phyloP scores from a whole-genome alignment of 2,329 filamentous ascomycete genomes.

The Exophiala xenobiotica region DNA sequence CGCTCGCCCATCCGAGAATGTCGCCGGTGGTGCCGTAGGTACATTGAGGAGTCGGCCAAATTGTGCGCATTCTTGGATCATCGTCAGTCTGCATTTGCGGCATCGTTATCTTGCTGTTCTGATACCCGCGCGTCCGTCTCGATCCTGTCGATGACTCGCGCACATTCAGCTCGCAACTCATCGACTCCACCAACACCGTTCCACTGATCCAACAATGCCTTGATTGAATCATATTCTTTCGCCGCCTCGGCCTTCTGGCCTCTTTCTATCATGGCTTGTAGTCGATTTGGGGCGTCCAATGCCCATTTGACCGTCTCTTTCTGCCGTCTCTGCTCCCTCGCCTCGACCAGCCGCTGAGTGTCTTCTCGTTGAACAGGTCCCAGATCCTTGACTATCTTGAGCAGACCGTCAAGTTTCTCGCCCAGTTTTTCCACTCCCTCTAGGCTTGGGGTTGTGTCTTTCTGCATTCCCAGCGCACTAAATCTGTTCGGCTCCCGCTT shows the following conservation, averaged over 20 bases:
- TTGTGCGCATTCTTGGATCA: no score
- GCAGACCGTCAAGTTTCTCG: constrained; percentile 37
- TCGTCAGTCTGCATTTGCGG: no score
- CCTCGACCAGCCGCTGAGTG: constrained; percentile 33
- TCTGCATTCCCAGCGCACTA: constrained; percentile 19
- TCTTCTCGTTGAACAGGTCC: constrained; percentile 42
- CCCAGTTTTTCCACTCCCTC: constrained; percentile 26
- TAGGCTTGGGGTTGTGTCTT: constrained; percentile 13
- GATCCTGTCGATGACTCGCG: constrained; percentile 23
- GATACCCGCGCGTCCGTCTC: no score
- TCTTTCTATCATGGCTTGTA: constrained; percentile 40
- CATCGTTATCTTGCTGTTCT: no score
- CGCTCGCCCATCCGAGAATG: no score
- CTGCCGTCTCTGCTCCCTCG: constrained; percentile 33
- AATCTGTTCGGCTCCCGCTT: constrained; percentile 42
- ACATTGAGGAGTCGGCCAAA: no score
- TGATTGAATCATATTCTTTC: constrained; percentile 44
- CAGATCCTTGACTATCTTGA: constrained; percentile 48
- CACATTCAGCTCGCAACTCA: constrained; percentile 42
- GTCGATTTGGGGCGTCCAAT: constrained; percentile 40
- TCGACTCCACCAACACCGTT: constrained; percentile 44
- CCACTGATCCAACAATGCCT: constrained; percentile 43
- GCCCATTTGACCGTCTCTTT: constrained; percentile 49
- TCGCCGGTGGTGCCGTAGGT: no score
- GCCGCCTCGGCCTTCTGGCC: constrained; percentile 42